These are phyloP conservation scores for Petunia secreta DNA, from an alignment of 257 asterid genomes.

Conservation along the genomic window DNA sequence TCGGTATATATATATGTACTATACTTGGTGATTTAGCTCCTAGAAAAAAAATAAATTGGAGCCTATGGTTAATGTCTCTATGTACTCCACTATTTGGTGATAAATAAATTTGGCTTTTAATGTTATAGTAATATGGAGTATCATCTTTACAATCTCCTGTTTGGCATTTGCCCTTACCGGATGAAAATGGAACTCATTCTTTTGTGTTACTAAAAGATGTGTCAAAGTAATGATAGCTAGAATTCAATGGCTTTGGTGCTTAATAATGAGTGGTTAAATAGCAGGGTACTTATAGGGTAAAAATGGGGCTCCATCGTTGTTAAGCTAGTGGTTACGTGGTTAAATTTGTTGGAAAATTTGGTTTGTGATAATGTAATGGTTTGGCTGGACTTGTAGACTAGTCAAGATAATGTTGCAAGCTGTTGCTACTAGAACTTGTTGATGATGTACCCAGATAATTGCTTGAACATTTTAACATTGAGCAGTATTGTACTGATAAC, in stretches of 20 bases:
- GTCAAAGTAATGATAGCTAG: neutral
- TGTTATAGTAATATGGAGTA: too few relatives aligned
- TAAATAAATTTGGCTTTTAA: too few relatives aligned
- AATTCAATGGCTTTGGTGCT: neutral
- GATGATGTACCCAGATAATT: neutral
- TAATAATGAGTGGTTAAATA: neutral
- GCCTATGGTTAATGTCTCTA: too few relatives aligned
- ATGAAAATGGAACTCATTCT: constrained; percentile 8
- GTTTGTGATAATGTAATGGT: neutral
- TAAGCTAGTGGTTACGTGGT: neutral
- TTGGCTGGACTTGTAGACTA: neutral
- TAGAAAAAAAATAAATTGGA: too few relatives aligned
- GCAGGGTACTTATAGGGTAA: neutral
- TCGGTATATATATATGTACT: too few relatives aligned
- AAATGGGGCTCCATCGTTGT: neutral
- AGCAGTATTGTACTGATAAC: too few relatives aligned
- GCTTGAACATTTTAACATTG: neutral
- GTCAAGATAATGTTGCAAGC: neutral
- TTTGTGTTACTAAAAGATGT: neutral
- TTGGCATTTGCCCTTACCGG: constrained; percentile 46
- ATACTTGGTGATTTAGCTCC: too few relatives aligned
- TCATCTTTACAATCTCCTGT: constrained; percentile 59
- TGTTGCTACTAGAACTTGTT: neutral
- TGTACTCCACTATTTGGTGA: too few relatives aligned
- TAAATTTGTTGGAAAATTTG: neutral